Conservation (phyloP, 257 asterid species). For the Mentha longifolia region DNA sequence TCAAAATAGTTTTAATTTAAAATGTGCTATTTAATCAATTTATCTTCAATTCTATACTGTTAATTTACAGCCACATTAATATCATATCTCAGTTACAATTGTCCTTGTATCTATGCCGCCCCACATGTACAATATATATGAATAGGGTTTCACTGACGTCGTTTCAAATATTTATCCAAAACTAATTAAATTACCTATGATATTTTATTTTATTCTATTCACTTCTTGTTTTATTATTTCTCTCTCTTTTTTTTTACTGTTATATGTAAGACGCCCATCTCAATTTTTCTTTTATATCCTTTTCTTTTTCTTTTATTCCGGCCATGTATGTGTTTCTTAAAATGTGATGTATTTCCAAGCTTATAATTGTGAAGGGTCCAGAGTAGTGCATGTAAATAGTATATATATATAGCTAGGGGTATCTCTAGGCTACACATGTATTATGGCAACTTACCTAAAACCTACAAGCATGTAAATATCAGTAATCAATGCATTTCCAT, state of each 20-base stretch:
- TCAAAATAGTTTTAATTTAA: background rate
- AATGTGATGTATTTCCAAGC: background rate
- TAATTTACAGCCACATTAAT: too few species aligned
- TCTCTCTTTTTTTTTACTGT: background rate
- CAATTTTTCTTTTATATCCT: background rate
- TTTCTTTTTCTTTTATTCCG: background rate
- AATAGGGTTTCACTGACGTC: too few species aligned
- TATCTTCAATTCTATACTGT: too few species aligned
- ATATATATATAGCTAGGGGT: background rate
- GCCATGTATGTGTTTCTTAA: background rate
- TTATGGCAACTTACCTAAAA: background rate
- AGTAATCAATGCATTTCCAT: background rate
- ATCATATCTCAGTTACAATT: background rate
- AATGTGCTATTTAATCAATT: background rate
- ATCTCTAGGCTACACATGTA: background rate
- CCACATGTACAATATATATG: too few species aligned
- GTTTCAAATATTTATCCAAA: too few species aligned
- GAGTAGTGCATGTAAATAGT: background rate
- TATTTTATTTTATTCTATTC: background rate
- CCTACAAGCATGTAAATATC: background rate
- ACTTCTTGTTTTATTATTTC: too few species aligned
- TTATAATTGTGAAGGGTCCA: background rate
- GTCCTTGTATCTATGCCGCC: too few species aligned
- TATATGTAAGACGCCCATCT: background rate
- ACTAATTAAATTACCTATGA: background rate